phyloP scores from a whole-genome alignment of 768 basidiomycete genomes.

The Naganishia antarctica region DNA sequence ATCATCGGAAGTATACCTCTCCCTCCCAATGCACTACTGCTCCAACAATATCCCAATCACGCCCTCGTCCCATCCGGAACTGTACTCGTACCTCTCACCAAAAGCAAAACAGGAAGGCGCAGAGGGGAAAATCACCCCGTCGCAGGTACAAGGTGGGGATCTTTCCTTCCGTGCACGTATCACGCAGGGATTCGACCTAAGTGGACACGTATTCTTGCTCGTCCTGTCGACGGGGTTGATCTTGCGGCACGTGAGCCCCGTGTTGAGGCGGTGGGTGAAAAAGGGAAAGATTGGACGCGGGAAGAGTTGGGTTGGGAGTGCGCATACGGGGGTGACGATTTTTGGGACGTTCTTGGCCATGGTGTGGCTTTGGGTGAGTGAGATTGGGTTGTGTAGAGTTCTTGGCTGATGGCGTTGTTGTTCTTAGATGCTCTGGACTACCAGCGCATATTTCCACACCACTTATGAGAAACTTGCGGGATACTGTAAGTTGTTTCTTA shows the following conservation, averaged over 20 bases:
- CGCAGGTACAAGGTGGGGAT: neutral
- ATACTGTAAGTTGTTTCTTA: slow-evolving; percentile 58
- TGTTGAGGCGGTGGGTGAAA: slow-evolving; percentile 18
- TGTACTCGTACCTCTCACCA: slow-evolving; percentile 55
- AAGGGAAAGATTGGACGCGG: slow-evolving; percentile 12
- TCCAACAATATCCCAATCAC: slow-evolving; percentile 61
- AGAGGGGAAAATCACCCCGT: slow-evolving; percentile 28
- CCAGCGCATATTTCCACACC: slow-evolving; percentile 84
- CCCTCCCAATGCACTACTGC: slow-evolving; percentile 16
- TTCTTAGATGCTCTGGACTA: slow-evolving; percentile 62
- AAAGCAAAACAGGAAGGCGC: slow-evolving; percentile 52
- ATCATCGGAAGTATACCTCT: slow-evolving; percentile 15
- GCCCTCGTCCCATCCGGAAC: slow-evolving; percentile 59
- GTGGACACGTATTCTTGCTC: slow-evolving; percentile 87
- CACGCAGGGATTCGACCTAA: slow-evolving; percentile 81
- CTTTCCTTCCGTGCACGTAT: slow-evolving; percentile 56
- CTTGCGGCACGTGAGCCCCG: slow-evolving; percentile 64
- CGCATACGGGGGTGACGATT: slow-evolving; percentile 9
- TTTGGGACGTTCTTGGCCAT: slow-evolving; percentile 51
- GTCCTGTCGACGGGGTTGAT: slow-evolving; percentile 74
- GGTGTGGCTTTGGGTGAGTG: slow-evolving; percentile 58
- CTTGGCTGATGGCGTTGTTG: no score
- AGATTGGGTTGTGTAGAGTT: no score
- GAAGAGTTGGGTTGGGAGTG: neutral
- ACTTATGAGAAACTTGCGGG: slow-evolving; percentile 83